phyloP scores from a whole-genome alignment of 179 eudicot species.

The Drosera spatulata region DNA sequence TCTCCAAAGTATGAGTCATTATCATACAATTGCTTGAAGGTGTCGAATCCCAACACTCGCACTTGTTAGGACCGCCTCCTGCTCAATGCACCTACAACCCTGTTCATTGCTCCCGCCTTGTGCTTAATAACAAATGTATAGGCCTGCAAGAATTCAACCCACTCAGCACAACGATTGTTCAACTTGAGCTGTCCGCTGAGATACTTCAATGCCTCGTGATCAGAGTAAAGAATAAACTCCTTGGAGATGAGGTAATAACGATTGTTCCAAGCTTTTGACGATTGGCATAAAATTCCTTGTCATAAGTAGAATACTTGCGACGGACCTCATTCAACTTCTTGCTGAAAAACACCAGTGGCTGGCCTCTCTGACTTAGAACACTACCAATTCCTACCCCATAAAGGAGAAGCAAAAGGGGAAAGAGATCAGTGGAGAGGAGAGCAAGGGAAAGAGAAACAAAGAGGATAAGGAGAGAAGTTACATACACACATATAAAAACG shows the following conservation, averaged over 20 bases:
- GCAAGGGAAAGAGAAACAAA: too few species aligned
- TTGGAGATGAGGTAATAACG: neutral
- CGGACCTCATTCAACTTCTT: neutral
- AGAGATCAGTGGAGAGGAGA: too few species aligned
- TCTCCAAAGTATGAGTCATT: too few species aligned
- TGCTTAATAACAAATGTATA: conserved; percentile 1
- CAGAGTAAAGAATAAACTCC: neutral
- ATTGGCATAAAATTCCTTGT: neutral
- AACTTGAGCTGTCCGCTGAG: conserved; percentile 8
- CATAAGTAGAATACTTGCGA: neutral
- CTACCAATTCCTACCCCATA: neutral
- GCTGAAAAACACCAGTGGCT: neutral
- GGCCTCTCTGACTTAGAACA: neutral
- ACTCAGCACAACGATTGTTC: too few species aligned
- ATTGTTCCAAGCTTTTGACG: neutral
- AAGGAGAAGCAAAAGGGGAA: too few species aligned
- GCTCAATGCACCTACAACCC: neutral
- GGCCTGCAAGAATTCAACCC: neutral
- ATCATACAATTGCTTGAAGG: too few species aligned
- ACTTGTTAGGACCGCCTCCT: neutral
- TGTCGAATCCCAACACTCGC: neutral
- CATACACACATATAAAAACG: too few species aligned
- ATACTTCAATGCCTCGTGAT: too few species aligned
- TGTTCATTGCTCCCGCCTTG: neutral
- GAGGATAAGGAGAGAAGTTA: too few species aligned